A percentile compares a stretch with the other conserved stretches of the same genome.
Conservation (phyloP, 495 filamentous ascomycete genomes). For the Aspergillus carlsbadensis region DNA sequence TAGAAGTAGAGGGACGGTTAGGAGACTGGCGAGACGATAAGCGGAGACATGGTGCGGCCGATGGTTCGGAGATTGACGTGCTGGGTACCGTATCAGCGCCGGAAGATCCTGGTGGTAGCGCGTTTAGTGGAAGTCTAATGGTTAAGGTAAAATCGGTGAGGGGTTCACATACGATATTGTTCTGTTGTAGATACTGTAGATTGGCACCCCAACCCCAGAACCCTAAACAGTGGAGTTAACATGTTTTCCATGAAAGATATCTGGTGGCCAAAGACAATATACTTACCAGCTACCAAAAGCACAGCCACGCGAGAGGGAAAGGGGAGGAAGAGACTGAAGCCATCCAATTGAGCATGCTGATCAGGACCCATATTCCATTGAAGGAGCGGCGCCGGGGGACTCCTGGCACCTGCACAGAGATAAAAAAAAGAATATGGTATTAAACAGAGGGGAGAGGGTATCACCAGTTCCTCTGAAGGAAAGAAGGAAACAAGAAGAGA, state of each 20-base stretch:
- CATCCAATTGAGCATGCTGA: conserved; percentile 78
- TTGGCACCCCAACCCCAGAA: conserved; percentile 91
- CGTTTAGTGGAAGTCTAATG: conserved; percentile 18
- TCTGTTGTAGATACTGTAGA: conserved; percentile 72
- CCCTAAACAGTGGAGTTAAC: conserved; percentile 46
- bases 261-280: background rate
- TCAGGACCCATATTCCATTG: conserved; percentile 74
- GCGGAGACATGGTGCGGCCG: conserved; percentile 72
- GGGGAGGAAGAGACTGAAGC: conserved; percentile 81
- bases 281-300: conserved; percentile 73
- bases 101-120: conserved; percentile 64
- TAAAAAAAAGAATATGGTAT: background rate
- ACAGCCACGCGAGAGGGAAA: conserved; percentile 80
- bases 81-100: conserved; percentile 74
- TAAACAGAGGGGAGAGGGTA: conserved; percentile 13
- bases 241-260: background rate
- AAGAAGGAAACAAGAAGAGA: conserved; percentile 4
- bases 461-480: background rate
- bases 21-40: conserved; percentile 76
- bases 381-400: conserved; percentile 21
- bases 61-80: conserved; percentile 61
- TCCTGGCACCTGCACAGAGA: conserved; percentile 19
- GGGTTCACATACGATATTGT: conserved; percentile 62
- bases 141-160: conserved; percentile 1
- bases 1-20: conserved; percentile 65